Evolutionary conservation across 2,329 filamentous ascomycete genomes (phyloP).

Genomic region (Alternaria burnsii): DNA sequence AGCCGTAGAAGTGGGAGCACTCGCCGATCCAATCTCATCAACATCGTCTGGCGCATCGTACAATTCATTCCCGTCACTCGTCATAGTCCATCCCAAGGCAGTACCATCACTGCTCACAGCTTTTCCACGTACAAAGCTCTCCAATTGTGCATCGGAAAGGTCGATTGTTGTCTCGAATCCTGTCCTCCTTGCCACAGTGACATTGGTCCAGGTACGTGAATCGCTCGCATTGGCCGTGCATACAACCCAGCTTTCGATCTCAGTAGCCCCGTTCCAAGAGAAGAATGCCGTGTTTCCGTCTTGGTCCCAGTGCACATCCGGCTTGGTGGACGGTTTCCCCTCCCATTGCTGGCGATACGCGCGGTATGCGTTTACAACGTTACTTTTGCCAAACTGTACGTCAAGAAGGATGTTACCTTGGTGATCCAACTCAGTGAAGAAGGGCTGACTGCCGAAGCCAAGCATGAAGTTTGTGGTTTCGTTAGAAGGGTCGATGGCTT

Average conservation of each 20-base stretch:
- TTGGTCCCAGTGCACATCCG: conserved; percentile 25
- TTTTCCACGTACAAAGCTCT: conserved; percentile 21
- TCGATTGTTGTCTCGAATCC: conserved; percentile 27
- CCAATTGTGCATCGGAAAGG: conserved; percentile 11
- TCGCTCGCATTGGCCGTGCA: conserved; percentile 32
- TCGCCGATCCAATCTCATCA: background rate
- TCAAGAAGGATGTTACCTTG: conserved; percentile 54
- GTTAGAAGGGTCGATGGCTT: conserved; percentile 42
- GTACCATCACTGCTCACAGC: conserved; percentile 17
- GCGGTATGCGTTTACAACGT: conserved; percentile 50
- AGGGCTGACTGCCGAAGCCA: conserved; percentile 59
- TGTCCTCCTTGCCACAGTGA: conserved; percentile 17
- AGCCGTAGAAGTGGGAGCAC: background rate
- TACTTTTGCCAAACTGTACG: conserved; percentile 51
- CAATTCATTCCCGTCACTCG: conserved; percentile 15
- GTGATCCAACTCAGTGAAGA: conserved; percentile 57
- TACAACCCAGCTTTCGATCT: conserved; percentile 38
- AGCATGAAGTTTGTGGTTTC: conserved; percentile 56
- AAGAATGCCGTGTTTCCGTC: conserved; percentile 26
- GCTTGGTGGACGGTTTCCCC: conserved; percentile 26
- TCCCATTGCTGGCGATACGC: conserved; percentile 40
- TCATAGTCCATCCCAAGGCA: conserved; percentile 18
- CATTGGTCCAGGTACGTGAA: conserved; percentile 20
- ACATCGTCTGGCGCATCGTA: conserved; percentile 23
- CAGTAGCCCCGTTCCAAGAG: conserved; percentile 41